phyloP scores from a whole-genome alignment of 495 filamentous ascomycete genomes.

The Trichocladium antarcticum region DNA sequence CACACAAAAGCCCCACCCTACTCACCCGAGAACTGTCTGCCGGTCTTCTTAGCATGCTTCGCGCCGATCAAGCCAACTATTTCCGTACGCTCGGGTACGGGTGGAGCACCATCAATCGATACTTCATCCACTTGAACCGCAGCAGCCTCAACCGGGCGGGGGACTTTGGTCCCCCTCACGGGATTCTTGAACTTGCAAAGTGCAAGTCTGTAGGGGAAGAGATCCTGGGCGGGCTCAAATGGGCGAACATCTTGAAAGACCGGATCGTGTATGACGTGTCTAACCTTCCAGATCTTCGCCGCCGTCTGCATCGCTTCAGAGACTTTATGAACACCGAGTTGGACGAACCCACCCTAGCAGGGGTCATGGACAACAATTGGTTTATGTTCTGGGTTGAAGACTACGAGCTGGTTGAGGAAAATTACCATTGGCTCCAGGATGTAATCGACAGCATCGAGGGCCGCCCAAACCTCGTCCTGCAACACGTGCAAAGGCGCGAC shows the following conservation, averaged over 20 bases:
- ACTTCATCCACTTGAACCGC: background rate
- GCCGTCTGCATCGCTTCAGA: background rate
- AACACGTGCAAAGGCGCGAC: background rate
- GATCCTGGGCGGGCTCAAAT: background rate
- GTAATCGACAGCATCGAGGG: background rate
- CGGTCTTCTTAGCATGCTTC: background rate
- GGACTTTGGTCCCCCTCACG: too few relatives aligned
- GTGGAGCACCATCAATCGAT: background rate
- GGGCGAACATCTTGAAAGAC: background rate
- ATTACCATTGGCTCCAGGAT: background rate
- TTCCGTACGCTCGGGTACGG: background rate
- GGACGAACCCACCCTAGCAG: background rate
- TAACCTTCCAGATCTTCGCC: background rate
- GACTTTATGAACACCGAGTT: background rate
- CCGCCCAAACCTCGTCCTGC: background rate
- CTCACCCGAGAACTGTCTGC: background rate
- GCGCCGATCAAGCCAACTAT: accelerated
- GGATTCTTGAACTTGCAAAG: too few relatives aligned
- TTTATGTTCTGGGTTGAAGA: constrained; percentile 1
- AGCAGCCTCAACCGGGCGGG: too few relatives aligned
- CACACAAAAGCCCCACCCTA: background rate
- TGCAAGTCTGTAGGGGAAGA: background rate
- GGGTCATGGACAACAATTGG: background rate
- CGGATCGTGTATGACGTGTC: background rate
- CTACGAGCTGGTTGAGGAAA: background rate